These are phyloP conservation scores for Huiozyma sinensis DNA, from an alignment of 805 yeast genomes.

Conservation along the genomic window DNA sequence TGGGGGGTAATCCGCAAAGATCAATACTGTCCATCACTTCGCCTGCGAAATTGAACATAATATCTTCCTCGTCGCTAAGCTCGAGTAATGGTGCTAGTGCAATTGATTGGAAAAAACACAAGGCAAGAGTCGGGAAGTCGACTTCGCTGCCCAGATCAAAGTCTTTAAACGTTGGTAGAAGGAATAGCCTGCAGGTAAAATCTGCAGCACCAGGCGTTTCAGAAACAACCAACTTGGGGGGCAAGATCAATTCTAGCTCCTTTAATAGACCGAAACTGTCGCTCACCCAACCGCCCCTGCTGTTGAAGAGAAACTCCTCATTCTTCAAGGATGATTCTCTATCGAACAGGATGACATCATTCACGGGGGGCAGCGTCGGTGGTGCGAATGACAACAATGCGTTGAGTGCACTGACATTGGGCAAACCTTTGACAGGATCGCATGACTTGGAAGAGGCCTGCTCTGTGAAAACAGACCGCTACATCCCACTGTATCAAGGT, in stretches of 20 bases:
- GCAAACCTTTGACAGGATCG: not conserved
- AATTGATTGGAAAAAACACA: slow-evolving; percentile 10
- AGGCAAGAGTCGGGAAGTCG: slow-evolving; percentile 15
- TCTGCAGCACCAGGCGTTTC: not conserved
- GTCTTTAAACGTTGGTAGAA: slow-evolving; percentile 15
- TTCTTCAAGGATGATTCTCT: slow-evolving; percentile 19
- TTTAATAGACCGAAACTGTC: slow-evolving; percentile 19
- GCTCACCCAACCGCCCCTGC: slow-evolving; percentile 24
- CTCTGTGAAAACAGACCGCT: slow-evolving; percentile 38
- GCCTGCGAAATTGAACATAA: slow-evolving; percentile 38
- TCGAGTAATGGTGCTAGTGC: not conserved
- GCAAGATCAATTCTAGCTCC: not conserved
- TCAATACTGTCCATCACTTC: slow-evolving; percentile 34
- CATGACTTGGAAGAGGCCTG: slow-evolving; percentile 2
- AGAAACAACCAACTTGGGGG: too few species aligned
- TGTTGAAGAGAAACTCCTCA: slow-evolving; percentile 25
- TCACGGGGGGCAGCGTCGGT: not conserved
- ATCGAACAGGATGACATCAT: slow-evolving; percentile 6
- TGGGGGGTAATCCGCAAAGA: slow-evolving; percentile 18
- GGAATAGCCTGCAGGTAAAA: not conserved
- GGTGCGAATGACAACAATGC: slow-evolving; percentile 2
- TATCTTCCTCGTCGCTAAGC: slow-evolving; percentile 13
- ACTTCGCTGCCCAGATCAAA: slow-evolving; percentile 16
- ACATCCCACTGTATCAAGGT: slow-evolving; percentile 47
- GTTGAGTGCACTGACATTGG: slow-evolving; percentile 3